Percentiles rank a stretch among this genome's conserved stretches.
phyloP scores from a whole-genome alignment of 805 yeast genomes.

The Scheffersomyces ergatensis region DNA sequence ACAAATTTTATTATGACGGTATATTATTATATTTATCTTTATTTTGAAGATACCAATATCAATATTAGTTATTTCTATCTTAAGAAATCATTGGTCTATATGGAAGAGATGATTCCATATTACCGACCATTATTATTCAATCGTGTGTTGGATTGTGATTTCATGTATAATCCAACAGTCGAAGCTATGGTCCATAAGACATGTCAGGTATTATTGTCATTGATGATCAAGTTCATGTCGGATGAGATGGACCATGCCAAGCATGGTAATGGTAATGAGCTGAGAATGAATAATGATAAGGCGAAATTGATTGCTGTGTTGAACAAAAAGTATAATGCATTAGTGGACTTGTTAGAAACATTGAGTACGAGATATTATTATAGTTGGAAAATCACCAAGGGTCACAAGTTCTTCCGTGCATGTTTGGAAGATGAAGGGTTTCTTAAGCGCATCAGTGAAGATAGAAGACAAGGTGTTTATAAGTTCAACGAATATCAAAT shows the following conservation, averaged over 20 bases:
- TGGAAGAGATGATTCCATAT: constrained; percentile 28
- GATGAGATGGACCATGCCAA: constrained; percentile 23
- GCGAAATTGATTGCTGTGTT: constrained; percentile 15
- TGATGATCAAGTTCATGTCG: constrained; percentile 22
- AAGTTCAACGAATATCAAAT: not conserved
- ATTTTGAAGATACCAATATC: constrained; percentile 27
- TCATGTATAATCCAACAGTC: constrained; percentile 30
- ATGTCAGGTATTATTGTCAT: constrained; percentile 23
- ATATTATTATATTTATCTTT: constrained; percentile 38
- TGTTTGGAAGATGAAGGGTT: no score
- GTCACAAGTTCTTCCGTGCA: constrained; percentile 27
- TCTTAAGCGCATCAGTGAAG: constrained; percentile 8
- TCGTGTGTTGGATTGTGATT: constrained; percentile 30
- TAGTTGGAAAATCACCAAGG: constrained; percentile 37
- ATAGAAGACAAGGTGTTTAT: not conserved
- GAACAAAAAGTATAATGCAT: constrained; percentile 12
- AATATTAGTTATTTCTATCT: constrained; percentile 35
- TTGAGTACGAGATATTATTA: constrained; percentile 33
- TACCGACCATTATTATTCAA: constrained; percentile 29
- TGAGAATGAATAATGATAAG: no score
- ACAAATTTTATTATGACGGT: constrained; percentile 33
- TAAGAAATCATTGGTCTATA: constrained; percentile 27
- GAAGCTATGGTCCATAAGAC: constrained; percentile 27
- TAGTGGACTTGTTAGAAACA: constrained; percentile 28
- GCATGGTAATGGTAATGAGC: no score